Percentiles rank a stretch among this genome's conserved stretches.
Conservation (phyloP, 2,329 filamentous ascomycete genomes). For the Claviceps pazoutovae region DNA sequence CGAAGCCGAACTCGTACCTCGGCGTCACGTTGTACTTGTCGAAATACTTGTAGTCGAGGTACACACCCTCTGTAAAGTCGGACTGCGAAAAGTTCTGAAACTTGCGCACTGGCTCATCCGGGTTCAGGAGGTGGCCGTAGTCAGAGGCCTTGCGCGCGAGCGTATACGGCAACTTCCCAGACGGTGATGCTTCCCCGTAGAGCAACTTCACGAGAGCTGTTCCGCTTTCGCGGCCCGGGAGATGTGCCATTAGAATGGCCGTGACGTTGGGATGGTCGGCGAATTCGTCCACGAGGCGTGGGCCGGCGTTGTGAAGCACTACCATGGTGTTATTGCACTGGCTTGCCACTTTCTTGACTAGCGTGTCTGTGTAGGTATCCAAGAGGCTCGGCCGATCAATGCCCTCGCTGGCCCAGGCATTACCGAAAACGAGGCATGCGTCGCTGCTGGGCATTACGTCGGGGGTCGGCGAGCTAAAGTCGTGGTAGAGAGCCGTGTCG, state of each 20-base stretch:
- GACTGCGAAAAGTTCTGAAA: constrained; percentile 38
- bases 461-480: constrained; percentile 36
- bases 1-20: constrained; percentile 42
- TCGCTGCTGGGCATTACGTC: constrained; percentile 37
- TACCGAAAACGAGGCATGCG: constrained; percentile 55
- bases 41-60: constrained; percentile 42
- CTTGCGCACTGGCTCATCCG: constrained; percentile 30
- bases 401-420: constrained; percentile 60
- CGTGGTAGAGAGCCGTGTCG: constrained; percentile 43
- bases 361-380: constrained; percentile 50
- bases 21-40: constrained; percentile 33
- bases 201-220: constrained; percentile 39
- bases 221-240: constrained; percentile 51
- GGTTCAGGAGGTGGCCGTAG: constrained; percentile 33
- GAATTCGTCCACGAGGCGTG: constrained; percentile 45
- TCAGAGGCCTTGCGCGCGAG: constrained; percentile 42
- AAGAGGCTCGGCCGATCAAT: constrained; percentile 46
- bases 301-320: constrained; percentile 50
- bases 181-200: constrained; percentile 42
- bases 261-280: constrained; percentile 51
- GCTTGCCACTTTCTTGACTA: constrained; percentile 43
- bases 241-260: constrained; percentile 47
- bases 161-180: constrained; percentile 48
- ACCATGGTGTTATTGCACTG: constrained; percentile 50
- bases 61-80: constrained; percentile 36